These are phyloP conservation scores for Penicillium psychrofluorescens DNA, from an alignment of 495 filamentous ascomycete genomes.

Conservation along the genomic window DNA sequence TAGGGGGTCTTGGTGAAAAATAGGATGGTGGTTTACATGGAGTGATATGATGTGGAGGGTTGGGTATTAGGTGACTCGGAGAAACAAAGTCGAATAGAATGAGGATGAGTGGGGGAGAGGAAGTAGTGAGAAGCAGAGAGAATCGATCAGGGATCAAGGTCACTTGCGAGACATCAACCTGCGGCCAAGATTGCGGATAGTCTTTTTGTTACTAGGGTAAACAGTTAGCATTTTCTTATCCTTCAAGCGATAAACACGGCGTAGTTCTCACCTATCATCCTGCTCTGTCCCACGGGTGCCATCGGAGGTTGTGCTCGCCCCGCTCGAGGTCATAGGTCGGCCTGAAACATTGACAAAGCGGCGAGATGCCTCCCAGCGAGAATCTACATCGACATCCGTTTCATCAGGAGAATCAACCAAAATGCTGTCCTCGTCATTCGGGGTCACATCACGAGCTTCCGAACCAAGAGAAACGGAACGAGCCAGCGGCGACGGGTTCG, in stretches of 20 bases:
- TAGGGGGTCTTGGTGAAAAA: constrained; percentile 3
- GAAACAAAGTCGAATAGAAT: neutral
- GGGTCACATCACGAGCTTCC: constrained; percentile 18
- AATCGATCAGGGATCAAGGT: neutral
- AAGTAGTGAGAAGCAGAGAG: neutral
- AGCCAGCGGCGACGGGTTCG: constrained; percentile 30
- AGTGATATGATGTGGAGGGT: neutral
- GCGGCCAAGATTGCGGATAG: constrained; percentile 36
- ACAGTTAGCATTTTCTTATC: neutral
- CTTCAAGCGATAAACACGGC: neutral
- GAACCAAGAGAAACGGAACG: constrained; percentile 33
- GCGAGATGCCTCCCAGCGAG: constrained; percentile 39
- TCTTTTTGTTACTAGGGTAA: constrained; percentile 22
- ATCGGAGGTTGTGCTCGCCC: constrained; percentile 17
- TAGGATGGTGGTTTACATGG: neutral
- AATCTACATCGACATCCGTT: constrained; percentile 36
- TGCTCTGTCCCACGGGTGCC: constrained; percentile 19
- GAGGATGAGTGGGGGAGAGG: constrained; percentile 1
- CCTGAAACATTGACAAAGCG: constrained; percentile 28
- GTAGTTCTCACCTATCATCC: constrained; percentile 30
- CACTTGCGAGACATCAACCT: constrained; percentile 28
- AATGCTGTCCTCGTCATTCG: constrained; percentile 3
- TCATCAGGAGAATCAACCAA: constrained; percentile 24
- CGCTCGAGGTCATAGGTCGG: constrained; percentile 31
- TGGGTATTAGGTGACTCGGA: constrained; percentile 6